phyloP scores from a whole-genome alignment of 805 yeast genomes.

The Candida koratica region DNA sequence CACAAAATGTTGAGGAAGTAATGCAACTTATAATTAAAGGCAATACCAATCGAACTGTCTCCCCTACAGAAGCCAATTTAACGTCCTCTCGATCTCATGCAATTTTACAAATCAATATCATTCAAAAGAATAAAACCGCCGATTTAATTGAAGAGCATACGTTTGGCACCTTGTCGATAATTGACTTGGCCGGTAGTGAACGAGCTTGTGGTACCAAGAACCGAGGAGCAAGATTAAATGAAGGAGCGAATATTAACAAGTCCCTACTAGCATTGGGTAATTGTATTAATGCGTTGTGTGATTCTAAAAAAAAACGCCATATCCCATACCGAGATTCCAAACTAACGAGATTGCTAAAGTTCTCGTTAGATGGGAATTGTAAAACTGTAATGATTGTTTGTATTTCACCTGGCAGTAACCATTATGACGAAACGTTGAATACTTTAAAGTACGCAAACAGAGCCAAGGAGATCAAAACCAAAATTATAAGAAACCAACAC shows the following conservation, averaged over 20 bases:
- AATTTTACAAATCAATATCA: slow-evolving; percentile 75
- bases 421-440: slow-evolving; percentile 90
- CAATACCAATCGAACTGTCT: slow-evolving; percentile 70
- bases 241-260: slow-evolving; percentile 91
- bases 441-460: slow-evolving; percentile 88
- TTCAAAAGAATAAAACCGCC: slow-evolving; percentile 55
- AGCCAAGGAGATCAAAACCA: slow-evolving; percentile 87
- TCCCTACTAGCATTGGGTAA: slow-evolving; percentile 87
- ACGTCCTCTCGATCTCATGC: slow-evolving; percentile 94
- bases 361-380: slow-evolving; percentile 91
- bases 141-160: slow-evolving; percentile 65
- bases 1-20: slow-evolving; percentile 62
- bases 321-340: slow-evolving; percentile 91
- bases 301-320: slow-evolving; percentile 61
- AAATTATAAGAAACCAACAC: slow-evolving; percentile 66
- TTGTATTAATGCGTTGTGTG: slow-evolving; percentile 89
- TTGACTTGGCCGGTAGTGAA: slow-evolving; percentile 94
- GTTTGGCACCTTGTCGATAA: slow-evolving; percentile 77
- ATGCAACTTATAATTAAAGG: slow-evolving; percentile 75
- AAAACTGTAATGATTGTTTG: slow-evolving; percentile 96
- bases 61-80: slow-evolving; percentile 88
- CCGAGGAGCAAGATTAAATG: slow-evolving; percentile 73
- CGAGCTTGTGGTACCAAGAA: slow-evolving; percentile 88
- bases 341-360: slow-evolving; percentile 78
- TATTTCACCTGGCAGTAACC: slow-evolving; percentile 78